phyloP scores from a whole-genome alignment of 768 basidiomycete genomes.

The Naematelia encephala region DNA sequence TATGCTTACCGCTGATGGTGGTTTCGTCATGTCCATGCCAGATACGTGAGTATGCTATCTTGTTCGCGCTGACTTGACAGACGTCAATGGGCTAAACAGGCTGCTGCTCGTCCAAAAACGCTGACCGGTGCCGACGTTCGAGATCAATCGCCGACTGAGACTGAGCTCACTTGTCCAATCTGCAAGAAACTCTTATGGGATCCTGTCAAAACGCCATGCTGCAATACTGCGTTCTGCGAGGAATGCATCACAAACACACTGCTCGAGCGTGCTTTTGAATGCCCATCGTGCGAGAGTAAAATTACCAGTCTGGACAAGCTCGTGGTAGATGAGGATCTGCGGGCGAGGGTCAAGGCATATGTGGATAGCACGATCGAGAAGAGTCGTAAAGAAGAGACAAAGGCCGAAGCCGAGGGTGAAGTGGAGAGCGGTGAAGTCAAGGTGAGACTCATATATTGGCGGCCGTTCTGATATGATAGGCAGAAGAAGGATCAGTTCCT shows the following conservation, averaged over 20 bases:
- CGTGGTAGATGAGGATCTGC: conserved; percentile 69
- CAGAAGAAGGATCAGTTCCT: conserved; percentile 14
- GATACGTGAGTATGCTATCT: conserved; percentile 68
- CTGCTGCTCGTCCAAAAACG: conserved; percentile 60
- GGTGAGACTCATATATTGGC: conserved; percentile 1
- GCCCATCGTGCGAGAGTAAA: conserved; percentile 84
- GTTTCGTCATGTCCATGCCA: conserved; percentile 94
- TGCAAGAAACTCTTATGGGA: conserved; percentile 91
- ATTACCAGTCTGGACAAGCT: conserved; percentile 86
- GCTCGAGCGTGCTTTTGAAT: conserved; percentile 90
- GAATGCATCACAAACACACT: conserved; percentile 94
- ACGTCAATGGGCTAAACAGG: conserved; percentile 90
- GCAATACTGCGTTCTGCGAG: conserved; percentile 85
- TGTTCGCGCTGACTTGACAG: conserved; percentile 53
- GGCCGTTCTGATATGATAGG: conserved; percentile 1
- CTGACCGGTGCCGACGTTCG: conserved; percentile 85
- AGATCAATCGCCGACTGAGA: conserved; percentile 71
- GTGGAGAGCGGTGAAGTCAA: conserved; percentile 62
- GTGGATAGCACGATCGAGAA: conserved; percentile 60
- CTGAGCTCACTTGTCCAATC: conserved; percentile 77
- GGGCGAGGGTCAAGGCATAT: conserved; percentile 74
- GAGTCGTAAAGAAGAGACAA: conserved; percentile 42
- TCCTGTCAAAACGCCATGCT: conserved; percentile 93
- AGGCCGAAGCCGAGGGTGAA: conserved; percentile 13
- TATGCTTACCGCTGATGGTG: conserved; percentile 98